Base-by-base conservation (phyloP, 2,329 filamentous ascomycete genomes). In the Tricladium varicosporioides region DNA sequence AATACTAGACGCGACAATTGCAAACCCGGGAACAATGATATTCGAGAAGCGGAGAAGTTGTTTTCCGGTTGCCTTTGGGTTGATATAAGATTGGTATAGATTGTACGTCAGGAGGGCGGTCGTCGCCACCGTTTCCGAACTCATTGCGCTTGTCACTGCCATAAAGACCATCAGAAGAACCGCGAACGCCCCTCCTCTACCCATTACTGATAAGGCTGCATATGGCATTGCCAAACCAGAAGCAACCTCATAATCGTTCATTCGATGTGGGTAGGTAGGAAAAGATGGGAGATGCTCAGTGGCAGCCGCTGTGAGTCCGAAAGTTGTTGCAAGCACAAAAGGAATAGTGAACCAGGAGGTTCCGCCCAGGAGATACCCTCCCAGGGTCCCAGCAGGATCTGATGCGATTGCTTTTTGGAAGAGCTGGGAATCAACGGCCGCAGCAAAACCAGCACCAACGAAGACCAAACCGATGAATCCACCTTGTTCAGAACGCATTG, bases 331-430 rank as follows among this genome's bases (percentile, higher is more conserved):
- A 0, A 85, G 87, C 11, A 95, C 78, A 87, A 89, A 95, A 0
- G 91, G 91, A 51, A 96, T 93, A 1, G 91, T 91, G 64, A 95
- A 95, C 91, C 91, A 95, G 51, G 82, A 85, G 1, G 94, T 79
- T 15, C 91, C 91, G 7, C 91, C 91, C 52, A 93, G 82, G 54
- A 60, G 51, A 69, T 96, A 95, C 13, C 91, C 91, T 0, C 91
- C 90, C 2, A 96, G 81, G 0, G 91, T 91, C 58, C 92, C 85
- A 0, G 92, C 87, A 0, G 90, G 90, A 16, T 84, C 86, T 0
- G 91, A 90, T 2, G 91, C 90, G 64, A 95, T 94, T 13, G 90
- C 91, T 73, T 95, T 95, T 79, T 94, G 92, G 74, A 91, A 94
- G 14, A 59, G 53, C 33, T 56, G 53, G 11, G 57, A 59, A 15